phyloP scores from a whole-genome alignment of 805 yeast genomes.

The Candida alai region DNA sequence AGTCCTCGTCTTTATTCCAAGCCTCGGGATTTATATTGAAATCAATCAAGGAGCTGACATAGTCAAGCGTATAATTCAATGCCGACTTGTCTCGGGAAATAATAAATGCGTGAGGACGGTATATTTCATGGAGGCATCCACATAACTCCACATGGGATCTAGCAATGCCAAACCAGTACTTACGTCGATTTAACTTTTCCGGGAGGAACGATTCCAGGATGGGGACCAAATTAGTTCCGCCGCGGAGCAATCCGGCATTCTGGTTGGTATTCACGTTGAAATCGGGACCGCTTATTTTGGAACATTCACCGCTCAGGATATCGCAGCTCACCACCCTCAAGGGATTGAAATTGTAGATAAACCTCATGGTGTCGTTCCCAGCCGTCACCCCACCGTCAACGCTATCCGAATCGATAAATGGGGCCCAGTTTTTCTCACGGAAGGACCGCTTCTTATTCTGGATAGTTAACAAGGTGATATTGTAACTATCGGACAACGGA shows the following conservation, averaged over 20 bases:
- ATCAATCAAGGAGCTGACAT: conserved; percentile 28
- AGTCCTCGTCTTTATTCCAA: conserved; percentile 11
- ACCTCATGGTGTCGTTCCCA: conserved; percentile 23
- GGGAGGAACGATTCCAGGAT: conserved; percentile 8
- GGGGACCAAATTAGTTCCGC: conserved; percentile 3
- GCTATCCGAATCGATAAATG: conserved; percentile 15
- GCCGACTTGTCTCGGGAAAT: conserved; percentile 8
- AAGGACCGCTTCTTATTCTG: conserved; percentile 4
- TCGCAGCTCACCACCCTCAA: conserved; percentile 14
- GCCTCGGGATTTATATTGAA: conserved; percentile 29
- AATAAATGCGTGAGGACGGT: conserved; percentile 14
- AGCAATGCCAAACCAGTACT: conserved; percentile 16
- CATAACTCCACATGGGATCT: conserved; percentile 13
- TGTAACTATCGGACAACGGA: conserved; percentile 12
- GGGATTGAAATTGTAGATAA: conserved; percentile 28
- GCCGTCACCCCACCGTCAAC: no score
- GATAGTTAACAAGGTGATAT: background rate
- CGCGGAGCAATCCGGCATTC: conserved; percentile 7
- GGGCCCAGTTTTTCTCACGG: conserved; percentile 37
- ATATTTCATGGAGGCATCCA: conserved; percentile 14
- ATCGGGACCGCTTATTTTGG: conserved; percentile 2
- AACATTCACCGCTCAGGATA: conserved; percentile 12
- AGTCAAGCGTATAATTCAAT: conserved; percentile 12
- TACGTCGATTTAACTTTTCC: conserved; percentile 2
- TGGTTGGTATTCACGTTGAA: conserved; percentile 1